phyloP scores from a whole-genome alignment of 2,329 filamentous ascomycete species.

The Coccinonectria pachysandricola region DNA sequence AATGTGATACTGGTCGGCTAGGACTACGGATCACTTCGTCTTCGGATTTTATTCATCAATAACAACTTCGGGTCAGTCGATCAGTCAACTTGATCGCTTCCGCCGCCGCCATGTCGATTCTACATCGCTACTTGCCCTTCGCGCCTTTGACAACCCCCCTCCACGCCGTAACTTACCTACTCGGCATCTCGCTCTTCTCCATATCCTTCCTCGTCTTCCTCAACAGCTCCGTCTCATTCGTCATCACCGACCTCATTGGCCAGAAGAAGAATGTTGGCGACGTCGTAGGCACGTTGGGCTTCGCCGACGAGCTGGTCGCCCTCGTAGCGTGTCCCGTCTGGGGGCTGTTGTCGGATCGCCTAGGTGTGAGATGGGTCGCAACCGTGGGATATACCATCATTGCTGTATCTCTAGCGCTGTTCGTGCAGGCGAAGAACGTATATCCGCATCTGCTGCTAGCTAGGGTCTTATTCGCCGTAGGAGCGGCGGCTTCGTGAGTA shows the following conservation, averaged over 20 bases:
- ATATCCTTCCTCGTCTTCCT: constrained; percentile 87
- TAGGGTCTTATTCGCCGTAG: constrained; percentile 77
- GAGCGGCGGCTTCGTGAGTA: constrained; percentile 73
- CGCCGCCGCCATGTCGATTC: constrained; percentile 22
- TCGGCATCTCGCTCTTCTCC: constrained; percentile 75
- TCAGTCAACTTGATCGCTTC: constrained; percentile 1
- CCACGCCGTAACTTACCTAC: constrained; percentile 64
- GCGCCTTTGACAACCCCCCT: constrained; percentile 46
- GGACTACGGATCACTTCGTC: no score
- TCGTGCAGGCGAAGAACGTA: constrained; percentile 78
- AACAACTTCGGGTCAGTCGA: no score
- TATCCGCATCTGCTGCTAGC: constrained; percentile 83
- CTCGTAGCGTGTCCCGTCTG: constrained; percentile 71
- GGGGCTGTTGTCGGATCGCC: constrained; percentile 67
- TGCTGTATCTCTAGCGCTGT: constrained; percentile 62
- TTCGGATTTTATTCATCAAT: no score
- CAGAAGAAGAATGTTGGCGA: constrained; percentile 64
- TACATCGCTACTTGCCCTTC: constrained; percentile 45
- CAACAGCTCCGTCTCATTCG: constrained; percentile 75
- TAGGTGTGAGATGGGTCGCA: constrained; percentile 63
- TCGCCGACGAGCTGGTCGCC: constrained; percentile 74
- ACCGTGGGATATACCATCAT: constrained; percentile 76
- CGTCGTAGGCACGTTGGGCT: constrained; percentile 74
- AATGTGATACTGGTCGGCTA: constrained; percentile 9
- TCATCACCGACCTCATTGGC: constrained; percentile 73